Evolutionary conservation across 495 filamentous ascomycete genomes (phyloP).

Genomic region (Cetradonia linearis): DNA sequence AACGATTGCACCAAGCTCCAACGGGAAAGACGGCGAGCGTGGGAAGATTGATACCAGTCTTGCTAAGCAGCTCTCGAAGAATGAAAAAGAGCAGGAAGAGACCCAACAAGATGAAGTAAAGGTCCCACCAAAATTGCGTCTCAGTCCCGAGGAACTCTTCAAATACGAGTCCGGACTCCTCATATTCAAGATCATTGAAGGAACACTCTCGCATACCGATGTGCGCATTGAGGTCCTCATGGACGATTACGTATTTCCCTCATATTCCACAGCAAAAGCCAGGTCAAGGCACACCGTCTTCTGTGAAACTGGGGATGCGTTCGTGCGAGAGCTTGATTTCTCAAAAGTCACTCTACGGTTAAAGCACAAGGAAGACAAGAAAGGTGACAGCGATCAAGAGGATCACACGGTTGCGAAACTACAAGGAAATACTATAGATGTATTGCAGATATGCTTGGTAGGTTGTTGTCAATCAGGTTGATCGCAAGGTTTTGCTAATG

Average conservation of each 20-base stretch:
- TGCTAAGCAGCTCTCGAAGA: slow-evolving; percentile 34
- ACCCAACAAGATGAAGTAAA: slow-evolving; percentile 34
- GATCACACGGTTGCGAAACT: slow-evolving; percentile 71
- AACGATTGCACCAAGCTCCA: slow-evolving; percentile 15
- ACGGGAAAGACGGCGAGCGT: slow-evolving; percentile 16
- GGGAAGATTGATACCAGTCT: slow-evolving; percentile 28
- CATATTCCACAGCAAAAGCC: slow-evolving; percentile 69
- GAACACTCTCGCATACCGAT: slow-evolving; percentile 62
- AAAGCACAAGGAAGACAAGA: slow-evolving; percentile 61
- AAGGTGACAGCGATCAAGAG: slow-evolving; percentile 56
- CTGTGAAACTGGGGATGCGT: slow-evolving; percentile 86
- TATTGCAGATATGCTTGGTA: slow-evolving; percentile 76
- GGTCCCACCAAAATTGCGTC: slow-evolving; percentile 65
- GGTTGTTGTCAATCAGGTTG: slow-evolving; percentile 25
- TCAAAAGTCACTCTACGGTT: slow-evolving; percentile 85
- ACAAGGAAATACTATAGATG: slow-evolving; percentile 73
- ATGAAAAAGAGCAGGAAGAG: slow-evolving; percentile 48
- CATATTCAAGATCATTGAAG: slow-evolving; percentile 89
- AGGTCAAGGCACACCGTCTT: slow-evolving; percentile 55
- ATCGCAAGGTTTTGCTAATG: slow-evolving; percentile 18
- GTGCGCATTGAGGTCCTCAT: slow-evolving; percentile 80
- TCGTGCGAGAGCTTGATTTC: slow-evolving; percentile 92
- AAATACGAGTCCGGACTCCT: slow-evolving; percentile 84
- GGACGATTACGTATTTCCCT: slow-evolving; percentile 89
- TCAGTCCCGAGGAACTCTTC: slow-evolving; percentile 67